Evolutionary conservation across 129 eudicot species (phyloP).

Genomic region (Ambrosia trifida): DNA sequence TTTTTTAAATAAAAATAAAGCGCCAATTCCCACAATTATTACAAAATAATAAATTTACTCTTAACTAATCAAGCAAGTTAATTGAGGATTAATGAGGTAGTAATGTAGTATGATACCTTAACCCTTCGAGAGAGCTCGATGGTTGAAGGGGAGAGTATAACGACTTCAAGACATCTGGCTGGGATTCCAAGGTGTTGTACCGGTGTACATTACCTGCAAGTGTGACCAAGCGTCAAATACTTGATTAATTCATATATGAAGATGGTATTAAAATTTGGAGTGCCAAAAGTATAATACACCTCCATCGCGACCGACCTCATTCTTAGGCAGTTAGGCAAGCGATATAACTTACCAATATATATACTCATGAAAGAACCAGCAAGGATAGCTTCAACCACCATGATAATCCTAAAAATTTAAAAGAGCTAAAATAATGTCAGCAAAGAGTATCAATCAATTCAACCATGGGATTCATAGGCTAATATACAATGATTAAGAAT

Average conservation of each 20-base stretch:
- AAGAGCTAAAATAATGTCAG: constrained; percentile 14
- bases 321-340: constrained; percentile 7
- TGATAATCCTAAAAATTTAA: constrained; percentile 75
- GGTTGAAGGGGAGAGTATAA: constrained; percentile 94
- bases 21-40: background rate
- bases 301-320: background rate
- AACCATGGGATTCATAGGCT: background rate
- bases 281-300: constrained; percentile 1
- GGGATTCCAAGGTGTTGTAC: constrained; percentile 88
- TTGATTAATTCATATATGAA: constrained; percentile 13
- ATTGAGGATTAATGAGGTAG: background rate
- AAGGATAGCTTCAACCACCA: constrained; percentile 80
- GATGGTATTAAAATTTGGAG: constrained; percentile 13
- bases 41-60: background rate
- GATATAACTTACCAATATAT: constrained; percentile 71
- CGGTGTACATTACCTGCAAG: constrained; percentile 83
- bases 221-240: constrained; percentile 1
- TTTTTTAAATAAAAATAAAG: background rate
- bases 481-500: constrained; percentile 5
- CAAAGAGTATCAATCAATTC: constrained; percentile 5
- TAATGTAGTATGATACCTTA: constrained; percentile 47
- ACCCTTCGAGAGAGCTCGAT: constrained; percentile 85
- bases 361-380: constrained; percentile 77
- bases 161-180: constrained; percentile 94
- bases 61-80: background rate